A percentile compares a stretch with the other conserved stretches of the same genome.
These are phyloP conservation scores for Eucommia ulmoides DNA, from an alignment of 257 asterid genomes.

Conservation along the genomic window DNA sequence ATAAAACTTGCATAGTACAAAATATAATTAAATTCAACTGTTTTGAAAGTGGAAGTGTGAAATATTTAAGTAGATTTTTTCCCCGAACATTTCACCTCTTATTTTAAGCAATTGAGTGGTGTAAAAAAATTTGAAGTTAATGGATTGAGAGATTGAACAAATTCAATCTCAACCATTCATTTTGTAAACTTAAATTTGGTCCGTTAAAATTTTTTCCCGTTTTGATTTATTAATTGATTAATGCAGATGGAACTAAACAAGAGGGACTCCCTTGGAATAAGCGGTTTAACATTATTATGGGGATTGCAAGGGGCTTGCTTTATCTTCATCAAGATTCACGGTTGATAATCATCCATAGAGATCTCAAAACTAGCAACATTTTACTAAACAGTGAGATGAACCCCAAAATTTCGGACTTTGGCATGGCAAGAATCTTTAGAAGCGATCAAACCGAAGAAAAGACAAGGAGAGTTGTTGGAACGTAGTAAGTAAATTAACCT, in stretches of 20 bases:
- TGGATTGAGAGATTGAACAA: too few species aligned
- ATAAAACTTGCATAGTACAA: too few species aligned
- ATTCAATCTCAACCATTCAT: too few species aligned
- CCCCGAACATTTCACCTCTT: too few species aligned
- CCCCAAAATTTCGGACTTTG: constrained; percentile 28
- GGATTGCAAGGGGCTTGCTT: constrained; percentile 12
- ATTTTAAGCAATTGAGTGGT: too few species aligned
- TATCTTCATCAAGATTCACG: constrained; percentile 15
- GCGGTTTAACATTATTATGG: constrained; percentile 8
- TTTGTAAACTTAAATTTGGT: too few species aligned
- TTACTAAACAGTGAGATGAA: constrained; percentile 30
- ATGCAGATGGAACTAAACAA: constrained; percentile 13
- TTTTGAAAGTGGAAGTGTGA: too few species aligned
- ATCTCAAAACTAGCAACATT: constrained; percentile 28
- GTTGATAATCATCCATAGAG: constrained; percentile 15
- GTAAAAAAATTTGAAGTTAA: too few species aligned
- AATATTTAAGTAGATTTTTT: too few species aligned
- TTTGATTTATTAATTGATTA: constrained; percentile 2
- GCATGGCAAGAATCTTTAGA: constrained; percentile 13
- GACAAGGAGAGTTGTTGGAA: constrained; percentile 13
- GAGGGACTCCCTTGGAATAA: constrained; percentile 8
- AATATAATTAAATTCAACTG: too few species aligned
- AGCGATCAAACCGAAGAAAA: constrained; percentile 9
- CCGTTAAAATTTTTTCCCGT: too few species aligned
- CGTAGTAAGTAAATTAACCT: constrained; percentile 23